phyloP scores from a whole-genome alignment of 306 rosid species.

The Bauhinia variegata region DNA sequence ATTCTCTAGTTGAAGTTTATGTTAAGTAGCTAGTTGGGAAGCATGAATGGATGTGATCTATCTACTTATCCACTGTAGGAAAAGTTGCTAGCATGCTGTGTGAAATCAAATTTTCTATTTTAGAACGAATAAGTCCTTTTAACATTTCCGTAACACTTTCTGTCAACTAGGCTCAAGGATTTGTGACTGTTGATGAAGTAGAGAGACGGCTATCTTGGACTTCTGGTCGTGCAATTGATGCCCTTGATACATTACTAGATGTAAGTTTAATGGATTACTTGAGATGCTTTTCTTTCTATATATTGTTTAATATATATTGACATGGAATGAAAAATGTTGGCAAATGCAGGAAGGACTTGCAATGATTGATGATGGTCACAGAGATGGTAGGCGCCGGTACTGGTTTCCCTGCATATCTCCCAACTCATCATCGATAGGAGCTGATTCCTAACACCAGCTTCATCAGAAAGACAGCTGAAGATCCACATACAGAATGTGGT shows the following conservation, averaged over 20 bases:
- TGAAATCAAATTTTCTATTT: not conserved
- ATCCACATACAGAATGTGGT: not conserved
- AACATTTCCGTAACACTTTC: constrained; percentile 21
- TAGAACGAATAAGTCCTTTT: constrained; percentile 1
- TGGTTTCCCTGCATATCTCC: constrained; percentile 97
- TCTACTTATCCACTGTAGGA: not conserved
- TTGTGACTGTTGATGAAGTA: constrained; percentile 78
- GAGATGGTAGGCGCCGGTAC: constrained; percentile 76
- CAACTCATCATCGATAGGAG: constrained; percentile 57
- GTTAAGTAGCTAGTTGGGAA: not conserved
- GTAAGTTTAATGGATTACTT: constrained; percentile 47
- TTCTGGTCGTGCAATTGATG: constrained; percentile 83
- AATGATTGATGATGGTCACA: constrained; percentile 97
- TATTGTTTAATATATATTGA: constrained; percentile 8
- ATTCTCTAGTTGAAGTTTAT: no score
- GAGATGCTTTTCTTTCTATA: not conserved
- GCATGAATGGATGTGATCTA: constrained; percentile 9
- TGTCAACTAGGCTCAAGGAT: constrained; percentile 77
- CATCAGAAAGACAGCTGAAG: constrained; percentile 22
- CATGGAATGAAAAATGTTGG: constrained; percentile 25
- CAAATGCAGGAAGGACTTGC: constrained; percentile 90
- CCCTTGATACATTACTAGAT: constrained; percentile 83
- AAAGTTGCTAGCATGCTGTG: constrained; percentile 9
- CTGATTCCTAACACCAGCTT: constrained; percentile 43
- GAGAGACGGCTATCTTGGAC: constrained; percentile 88